A percentile compares a stretch with the other conserved stretches of the same genome.
phyloP scores from a whole-genome alignment of 2,329 filamentous ascomycete genomes.

The Ophiostoma angusticollis region DNA sequence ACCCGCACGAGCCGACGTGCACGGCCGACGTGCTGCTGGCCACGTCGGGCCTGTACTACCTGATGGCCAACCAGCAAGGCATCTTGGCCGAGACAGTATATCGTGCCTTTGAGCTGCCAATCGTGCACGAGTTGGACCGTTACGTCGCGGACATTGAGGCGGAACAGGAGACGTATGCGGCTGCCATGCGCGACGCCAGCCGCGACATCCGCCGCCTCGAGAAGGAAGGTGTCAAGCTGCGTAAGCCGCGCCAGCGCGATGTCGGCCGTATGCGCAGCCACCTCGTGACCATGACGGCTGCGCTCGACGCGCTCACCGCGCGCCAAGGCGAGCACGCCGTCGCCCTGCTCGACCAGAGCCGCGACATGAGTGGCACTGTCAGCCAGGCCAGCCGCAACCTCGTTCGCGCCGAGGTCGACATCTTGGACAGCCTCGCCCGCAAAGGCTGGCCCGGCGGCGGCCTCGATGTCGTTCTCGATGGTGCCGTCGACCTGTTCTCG shows the following conservation, averaged over 20 bases:
- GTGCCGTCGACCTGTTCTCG: conserved; percentile 42
- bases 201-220: conserved; percentile 51
- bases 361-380: conserved; percentile 50
- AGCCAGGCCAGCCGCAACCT: conserved; percentile 53
- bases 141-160: conserved; percentile 52
- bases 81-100: conserved; percentile 58
- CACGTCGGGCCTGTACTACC: conserved; percentile 51
- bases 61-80: conserved; percentile 57
- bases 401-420: conserved; percentile 56
- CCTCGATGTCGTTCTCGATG: conserved; percentile 52
- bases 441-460: conserved; percentile 58
- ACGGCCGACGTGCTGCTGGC: conserved; percentile 51
- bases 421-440: conserved; percentile 52
- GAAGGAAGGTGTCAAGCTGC: conserved; percentile 49
- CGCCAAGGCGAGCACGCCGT: conserved; percentile 49
- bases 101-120: conserved; percentile 52
- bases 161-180: conserved; percentile 48
- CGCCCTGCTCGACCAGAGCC: conserved; percentile 46
- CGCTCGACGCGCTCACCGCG: conserved; percentile 49
- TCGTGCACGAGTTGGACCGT: conserved; percentile 55
- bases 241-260: conserved; percentile 43
- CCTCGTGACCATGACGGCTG: conserved; percentile 48
- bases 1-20: conserved; percentile 30
- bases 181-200: conserved; percentile 39
- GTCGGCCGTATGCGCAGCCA: conserved; percentile 50